These are phyloP conservation scores for Cinnamomum micranthum DNA, from an alignment of 164 flowering plant genomes.

Conservation along the genomic window DNA sequence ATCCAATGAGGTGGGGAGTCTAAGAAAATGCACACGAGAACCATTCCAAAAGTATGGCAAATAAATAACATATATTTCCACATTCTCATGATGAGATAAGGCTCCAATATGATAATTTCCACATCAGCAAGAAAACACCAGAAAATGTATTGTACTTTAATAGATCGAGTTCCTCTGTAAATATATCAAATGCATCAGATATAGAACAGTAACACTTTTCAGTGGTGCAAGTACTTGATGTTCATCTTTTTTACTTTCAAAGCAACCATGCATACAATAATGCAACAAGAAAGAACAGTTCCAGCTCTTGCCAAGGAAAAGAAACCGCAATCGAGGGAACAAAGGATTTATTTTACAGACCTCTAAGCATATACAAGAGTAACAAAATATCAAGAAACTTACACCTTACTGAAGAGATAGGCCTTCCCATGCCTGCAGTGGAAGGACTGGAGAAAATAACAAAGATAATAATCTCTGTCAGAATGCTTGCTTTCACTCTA, in stretches of 20 bases:
- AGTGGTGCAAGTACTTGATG: background rate
- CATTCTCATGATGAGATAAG: too few species aligned
- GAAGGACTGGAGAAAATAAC: constrained; percentile 52
- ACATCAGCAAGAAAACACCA: background rate
- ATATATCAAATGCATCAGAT: background rate
- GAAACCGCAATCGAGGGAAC: background rate
- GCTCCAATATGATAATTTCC: too few species aligned
- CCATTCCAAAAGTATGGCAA: background rate
- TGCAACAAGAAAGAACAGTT: background rate
- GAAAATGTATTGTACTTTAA: too few species aligned
- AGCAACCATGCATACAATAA: background rate
- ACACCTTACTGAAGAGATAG: constrained; percentile 79
- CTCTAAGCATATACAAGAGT: background rate
- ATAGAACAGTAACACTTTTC: background rate
- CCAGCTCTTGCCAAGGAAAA: background rate
- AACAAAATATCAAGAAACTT: constrained; percentile 36
- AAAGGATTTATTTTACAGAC: background rate
- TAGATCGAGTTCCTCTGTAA: background rate
- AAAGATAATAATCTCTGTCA: constrained; percentile 29
- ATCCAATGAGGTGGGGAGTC: background rate
- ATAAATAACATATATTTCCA: too few species aligned
- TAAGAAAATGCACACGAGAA: too few species aligned
- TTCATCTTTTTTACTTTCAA: background rate
- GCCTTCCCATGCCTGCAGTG: constrained; percentile 79
- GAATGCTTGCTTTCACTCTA: constrained; percentile 17